Evolutionary conservation across 2,329 filamentous ascomycete genomes (phyloP).

Genomic region (Aspergillus niger): DNA sequence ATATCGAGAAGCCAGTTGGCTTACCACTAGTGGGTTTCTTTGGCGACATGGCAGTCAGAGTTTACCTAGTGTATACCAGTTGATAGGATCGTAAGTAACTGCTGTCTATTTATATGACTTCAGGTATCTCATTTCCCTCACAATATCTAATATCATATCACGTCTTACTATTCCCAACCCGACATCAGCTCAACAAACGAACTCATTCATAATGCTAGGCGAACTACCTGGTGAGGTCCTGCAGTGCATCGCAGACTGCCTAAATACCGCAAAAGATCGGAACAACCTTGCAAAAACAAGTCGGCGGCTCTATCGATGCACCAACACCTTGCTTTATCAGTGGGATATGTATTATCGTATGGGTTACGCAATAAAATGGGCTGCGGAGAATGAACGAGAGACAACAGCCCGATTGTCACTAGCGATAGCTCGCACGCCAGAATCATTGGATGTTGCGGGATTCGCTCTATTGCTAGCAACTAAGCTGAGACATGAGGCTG

Average conservation of each 20-base stretch:
- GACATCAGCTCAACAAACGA: background rate
- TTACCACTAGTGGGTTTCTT: no score
- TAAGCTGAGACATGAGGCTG: background rate
- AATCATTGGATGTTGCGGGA: no score
- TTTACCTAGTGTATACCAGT: no score
- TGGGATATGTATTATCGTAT: conserved; percentile 12
- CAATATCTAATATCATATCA: no score
- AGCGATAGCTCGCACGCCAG: background rate
- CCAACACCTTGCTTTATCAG: conserved; percentile 23
- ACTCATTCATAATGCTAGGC: background rate
- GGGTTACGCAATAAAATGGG: conserved; percentile 22
- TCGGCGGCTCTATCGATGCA: conserved; percentile 14
- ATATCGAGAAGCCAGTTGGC: no score
- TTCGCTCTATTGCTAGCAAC: background rate
- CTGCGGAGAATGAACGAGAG: conserved; percentile 16
- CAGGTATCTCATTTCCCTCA: no score
- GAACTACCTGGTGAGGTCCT: background rate
- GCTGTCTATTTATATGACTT: no score
- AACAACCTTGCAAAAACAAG: conserved; percentile 21
- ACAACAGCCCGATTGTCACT: conserved; percentile 18
- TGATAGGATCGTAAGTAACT: no score
- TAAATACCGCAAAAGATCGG: conserved; percentile 4
- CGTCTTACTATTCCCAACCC: no score
- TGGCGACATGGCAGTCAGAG: no score
- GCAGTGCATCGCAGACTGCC: background rate